A percentile compares a stretch with the other conserved stretches of the same genome.
Conservation (phyloP, 2,329 filamentous ascomycete species). For the Diplodia corticola region DNA sequence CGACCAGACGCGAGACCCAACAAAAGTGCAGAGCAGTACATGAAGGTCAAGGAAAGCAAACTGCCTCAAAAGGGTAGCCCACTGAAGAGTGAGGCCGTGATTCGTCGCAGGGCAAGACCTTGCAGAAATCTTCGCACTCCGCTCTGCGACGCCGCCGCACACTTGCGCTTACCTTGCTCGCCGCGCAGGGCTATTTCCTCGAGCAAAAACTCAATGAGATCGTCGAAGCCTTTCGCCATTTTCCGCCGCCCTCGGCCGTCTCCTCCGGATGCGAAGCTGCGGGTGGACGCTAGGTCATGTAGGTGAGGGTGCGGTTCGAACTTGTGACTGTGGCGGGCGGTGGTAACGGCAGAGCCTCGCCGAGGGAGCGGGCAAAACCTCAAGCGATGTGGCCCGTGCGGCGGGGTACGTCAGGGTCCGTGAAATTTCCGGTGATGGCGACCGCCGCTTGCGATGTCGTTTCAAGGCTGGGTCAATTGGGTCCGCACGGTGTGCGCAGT, state of each 20-base stretch:
- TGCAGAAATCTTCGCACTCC: constrained; percentile 16
- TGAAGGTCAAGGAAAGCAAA: not conserved
- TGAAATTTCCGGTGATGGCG: not conserved
- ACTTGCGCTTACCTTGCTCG: constrained; percentile 53
- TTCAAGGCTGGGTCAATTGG: not conserved
- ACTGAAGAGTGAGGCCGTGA: constrained; percentile 8
- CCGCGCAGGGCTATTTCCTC: constrained; percentile 61
- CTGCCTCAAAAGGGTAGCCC: constrained; percentile 11
- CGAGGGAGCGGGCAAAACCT: constrained; percentile 7
- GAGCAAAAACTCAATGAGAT: constrained; percentile 59
- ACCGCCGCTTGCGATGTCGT: not conserved
- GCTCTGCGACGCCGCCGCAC: not conserved
- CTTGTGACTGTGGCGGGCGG: constrained; percentile 12
- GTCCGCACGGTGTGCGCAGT: not conserved
- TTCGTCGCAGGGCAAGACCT: constrained; percentile 16
- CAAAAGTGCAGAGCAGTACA: not conserved
- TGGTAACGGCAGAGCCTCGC: constrained; percentile 11
- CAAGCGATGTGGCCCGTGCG: constrained; percentile 2
- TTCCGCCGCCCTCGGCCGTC: constrained; percentile 18
- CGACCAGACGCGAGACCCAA: constrained; percentile 8
- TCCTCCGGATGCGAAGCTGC: not conserved
- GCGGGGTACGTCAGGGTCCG: constrained; percentile 12
- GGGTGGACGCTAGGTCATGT: constrained; percentile 9
- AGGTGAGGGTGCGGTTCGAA: constrained; percentile 20
- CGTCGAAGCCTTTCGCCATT: constrained; percentile 49